Base-by-base conservation (phyloP, 768 basidiomycete species). In the Auricularia cornea region DNA sequence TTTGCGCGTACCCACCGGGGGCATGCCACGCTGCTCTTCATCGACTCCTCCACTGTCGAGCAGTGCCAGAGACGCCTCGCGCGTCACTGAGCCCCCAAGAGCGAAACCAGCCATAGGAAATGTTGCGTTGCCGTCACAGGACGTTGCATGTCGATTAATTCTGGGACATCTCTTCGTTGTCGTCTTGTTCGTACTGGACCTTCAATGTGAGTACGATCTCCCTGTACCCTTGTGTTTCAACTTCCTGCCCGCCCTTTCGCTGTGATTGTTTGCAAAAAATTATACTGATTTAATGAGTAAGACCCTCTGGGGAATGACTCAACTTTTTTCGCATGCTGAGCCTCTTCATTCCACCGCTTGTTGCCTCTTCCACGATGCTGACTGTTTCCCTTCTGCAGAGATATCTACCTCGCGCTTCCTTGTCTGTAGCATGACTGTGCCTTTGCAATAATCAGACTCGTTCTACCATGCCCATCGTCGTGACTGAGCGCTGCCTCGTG, bases 231-330 rank as follows among this genome's bases (percentile, higher is more conserved):
- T 52, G n/a, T n/a, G n/a, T n/a, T n/a, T n/a, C n/a, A n/a, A 10
- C 20, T 52, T n/a, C 51, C 12, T 8, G 11, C 20, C 51, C 11
- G 10, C 54, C 26, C 8, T 11, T 57, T 57, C 30, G 54, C 54
- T 28, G 54, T 57, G 54, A 57, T 57, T 57, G 23, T 57, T n/a
- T 16, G 26, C 16, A 28, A 16, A 57, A 57, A 57, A 57, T 57
- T 29, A 57, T 57, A 57, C 54, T 57, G 54, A 57, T 57, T 57
- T 57, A 57, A 57, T 57, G 54, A 57, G 54, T 57, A 57, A 57
- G 54, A 57, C 54, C 30, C 54, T 4, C 20, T 16, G 28, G 54
- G 30, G 54, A 57, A 57, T 57, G 54, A 57, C 54, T 57, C 54
- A 16, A 57, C 44, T 30, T 57, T 29, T 29, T 31, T 26, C 26